Evolutionary conservation across 345 rosid species (phyloP).

Genomic region (Eucalyptus polybractea): DNA sequence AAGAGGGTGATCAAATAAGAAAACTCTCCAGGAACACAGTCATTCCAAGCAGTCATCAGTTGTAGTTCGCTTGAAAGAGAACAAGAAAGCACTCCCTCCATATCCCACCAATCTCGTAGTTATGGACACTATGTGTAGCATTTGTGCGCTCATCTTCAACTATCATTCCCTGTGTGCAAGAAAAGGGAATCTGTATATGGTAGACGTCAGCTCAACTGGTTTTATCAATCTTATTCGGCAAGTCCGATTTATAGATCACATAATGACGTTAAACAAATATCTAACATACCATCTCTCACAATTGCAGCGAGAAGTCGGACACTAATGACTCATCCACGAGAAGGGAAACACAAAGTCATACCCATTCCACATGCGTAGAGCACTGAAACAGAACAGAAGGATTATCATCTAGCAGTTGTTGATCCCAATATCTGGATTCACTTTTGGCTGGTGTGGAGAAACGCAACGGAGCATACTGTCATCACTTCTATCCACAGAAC

Average conservation of each 20-base stretch:
- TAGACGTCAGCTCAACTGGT: not conserved
- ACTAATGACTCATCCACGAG: not conserved
- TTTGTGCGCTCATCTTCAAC: not conserved
- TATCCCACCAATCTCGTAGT: not conserved
- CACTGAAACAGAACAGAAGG: not conserved
- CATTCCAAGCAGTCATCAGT: not conserved
- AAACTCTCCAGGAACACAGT: not conserved
- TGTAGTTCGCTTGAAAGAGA: not conserved
- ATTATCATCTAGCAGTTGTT: not conserved
- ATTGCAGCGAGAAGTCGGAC: not conserved
- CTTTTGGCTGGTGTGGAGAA: not conserved
- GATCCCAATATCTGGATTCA: not conserved
- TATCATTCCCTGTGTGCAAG: not conserved
- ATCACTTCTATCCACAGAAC: not conserved
- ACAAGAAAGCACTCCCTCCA: not conserved
- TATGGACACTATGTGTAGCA: not conserved
- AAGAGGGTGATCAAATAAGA: not conserved
- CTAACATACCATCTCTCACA: not conserved
- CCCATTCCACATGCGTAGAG: not conserved
- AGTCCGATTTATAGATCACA: not conserved
- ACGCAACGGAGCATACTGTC: not conserved
- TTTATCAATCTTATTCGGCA: not conserved
- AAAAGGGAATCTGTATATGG: not conserved
- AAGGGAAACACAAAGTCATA: not conserved
- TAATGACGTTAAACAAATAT: not conserved